phyloP scores from a whole-genome alignment of 2,329 filamentous ascomycete species.

The Helicocarpus griseus region DNA sequence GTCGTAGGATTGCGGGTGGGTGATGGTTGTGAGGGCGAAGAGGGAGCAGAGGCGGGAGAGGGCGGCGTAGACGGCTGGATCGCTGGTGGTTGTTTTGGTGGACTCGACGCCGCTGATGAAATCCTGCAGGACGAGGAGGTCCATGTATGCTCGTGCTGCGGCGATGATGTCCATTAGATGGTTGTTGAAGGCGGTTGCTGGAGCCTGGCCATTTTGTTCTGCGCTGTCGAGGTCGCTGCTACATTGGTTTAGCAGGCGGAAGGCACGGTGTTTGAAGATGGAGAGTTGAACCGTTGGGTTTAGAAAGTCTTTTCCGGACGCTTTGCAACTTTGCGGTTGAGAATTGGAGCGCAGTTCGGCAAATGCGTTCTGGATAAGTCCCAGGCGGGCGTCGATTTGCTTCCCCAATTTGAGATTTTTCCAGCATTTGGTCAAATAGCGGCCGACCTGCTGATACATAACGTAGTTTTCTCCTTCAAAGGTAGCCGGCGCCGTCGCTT shows the following conservation, averaged over 20 bases:
- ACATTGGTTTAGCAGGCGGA: conserved; percentile 10
- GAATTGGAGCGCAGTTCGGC: not conserved
- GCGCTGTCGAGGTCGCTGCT: conserved; percentile 3
- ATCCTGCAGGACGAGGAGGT: conserved; percentile 17
- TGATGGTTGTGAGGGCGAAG: conserved; percentile 14
- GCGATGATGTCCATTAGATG: conserved; percentile 20
- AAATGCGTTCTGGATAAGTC: conserved; percentile 1
- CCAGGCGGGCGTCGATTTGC: conserved; percentile 4
- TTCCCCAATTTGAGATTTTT: conserved; percentile 5
- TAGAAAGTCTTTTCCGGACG: conserved; percentile 13
- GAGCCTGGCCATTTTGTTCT: conserved; percentile 4
- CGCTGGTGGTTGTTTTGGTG: conserved; percentile 2
- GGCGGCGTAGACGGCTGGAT: conserved; percentile 7
- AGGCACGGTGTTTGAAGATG: conserved; percentile 19
- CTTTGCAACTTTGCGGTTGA: conserved; percentile 8
- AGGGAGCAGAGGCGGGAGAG: conserved; percentile 11
- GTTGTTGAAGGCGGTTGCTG: conserved; percentile 17
- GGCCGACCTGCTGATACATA: conserved; percentile 30
- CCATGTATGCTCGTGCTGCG: conserved; percentile 18
- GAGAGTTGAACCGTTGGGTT: conserved; percentile 12
- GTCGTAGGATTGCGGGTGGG: conserved; percentile 17
- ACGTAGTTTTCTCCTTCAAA: conserved; percentile 36
- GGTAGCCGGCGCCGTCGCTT: conserved; percentile 18
- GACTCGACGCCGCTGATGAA: conserved; percentile 10
- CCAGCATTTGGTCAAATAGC: conserved; percentile 16